Evolutionary conservation across 129 eudicot genomes (phyloP).

Genomic region (Chrysanthemum lavandulifolium): DNA sequence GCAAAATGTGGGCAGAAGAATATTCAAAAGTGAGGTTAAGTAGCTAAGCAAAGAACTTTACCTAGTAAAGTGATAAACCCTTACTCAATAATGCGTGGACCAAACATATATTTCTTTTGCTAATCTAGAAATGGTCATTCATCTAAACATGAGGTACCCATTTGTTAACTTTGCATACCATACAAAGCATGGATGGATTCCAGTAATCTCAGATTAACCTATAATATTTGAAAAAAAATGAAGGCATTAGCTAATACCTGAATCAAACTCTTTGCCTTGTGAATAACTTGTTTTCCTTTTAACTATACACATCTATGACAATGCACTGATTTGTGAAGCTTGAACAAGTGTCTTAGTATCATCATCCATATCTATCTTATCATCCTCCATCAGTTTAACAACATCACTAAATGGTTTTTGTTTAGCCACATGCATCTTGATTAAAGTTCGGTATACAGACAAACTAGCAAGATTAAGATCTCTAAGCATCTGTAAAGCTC

Average conservation of each 20-base stretch:
- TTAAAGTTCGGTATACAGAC: conserved; percentile 34
- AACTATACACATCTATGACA: not conserved
- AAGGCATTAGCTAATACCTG: not conserved
- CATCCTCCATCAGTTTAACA: conserved; percentile 45
- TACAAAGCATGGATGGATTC: not conserved
- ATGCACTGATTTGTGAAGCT: conserved; percentile 13
- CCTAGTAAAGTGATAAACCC: not conserved
- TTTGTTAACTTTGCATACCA: not conserved
- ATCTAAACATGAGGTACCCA: not conserved
- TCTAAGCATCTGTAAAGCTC: conserved; percentile 40
- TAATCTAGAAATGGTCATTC: not conserved
- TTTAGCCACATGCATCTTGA: conserved; percentile 32
- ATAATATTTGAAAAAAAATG: not conserved
- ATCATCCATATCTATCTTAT: conserved; percentile 45
- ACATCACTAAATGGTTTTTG: conserved; percentile 29
- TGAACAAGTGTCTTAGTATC: conserved; percentile 32
- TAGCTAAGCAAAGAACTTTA: too few relatives aligned
- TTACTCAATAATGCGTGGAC: not conserved
- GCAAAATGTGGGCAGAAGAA: not conserved
- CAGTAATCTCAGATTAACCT: not conserved
- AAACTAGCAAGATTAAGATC: conserved; percentile 40
- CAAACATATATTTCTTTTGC: not conserved
- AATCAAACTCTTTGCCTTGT: not conserved
- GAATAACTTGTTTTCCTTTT: not conserved
- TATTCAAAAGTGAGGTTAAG: too few relatives aligned